A percentile compares a stretch with the other conserved stretches of the same genome.
Conservation (phyloP, 495 filamentous ascomycete species). For the Aspergillus bertholletiae region DNA sequence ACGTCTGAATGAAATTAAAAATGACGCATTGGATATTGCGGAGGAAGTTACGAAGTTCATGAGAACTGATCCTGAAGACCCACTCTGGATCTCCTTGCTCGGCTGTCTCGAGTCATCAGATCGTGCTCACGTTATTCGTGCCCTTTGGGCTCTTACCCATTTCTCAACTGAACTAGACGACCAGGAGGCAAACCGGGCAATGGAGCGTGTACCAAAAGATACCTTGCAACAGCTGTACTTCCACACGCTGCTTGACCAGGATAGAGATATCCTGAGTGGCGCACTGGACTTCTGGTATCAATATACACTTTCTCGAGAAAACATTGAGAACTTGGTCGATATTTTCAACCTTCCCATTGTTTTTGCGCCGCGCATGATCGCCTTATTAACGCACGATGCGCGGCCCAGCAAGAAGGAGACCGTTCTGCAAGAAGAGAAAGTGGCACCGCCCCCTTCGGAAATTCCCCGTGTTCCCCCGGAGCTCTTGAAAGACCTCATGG, state of each 20-base stretch:
- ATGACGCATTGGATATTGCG: slow-evolving; percentile 88
- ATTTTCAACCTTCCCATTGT: slow-evolving; percentile 58
- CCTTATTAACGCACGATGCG: slow-evolving; percentile 68
- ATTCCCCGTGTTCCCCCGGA: slow-evolving; percentile 73
- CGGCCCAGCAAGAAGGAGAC: slow-evolving; percentile 36
- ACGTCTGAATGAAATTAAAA: slow-evolving; percentile 79
- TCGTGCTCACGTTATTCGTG: slow-evolving; percentile 78
- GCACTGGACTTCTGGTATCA: slow-evolving; percentile 95
- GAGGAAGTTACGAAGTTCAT: slow-evolving; percentile 86
- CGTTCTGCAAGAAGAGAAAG: slow-evolving; percentile 43
- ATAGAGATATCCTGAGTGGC: slow-evolving; percentile 83
- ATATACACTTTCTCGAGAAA: slow-evolving; percentile 82
- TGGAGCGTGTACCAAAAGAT: slow-evolving; percentile 64
- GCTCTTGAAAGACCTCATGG: slow-evolving; percentile 70
- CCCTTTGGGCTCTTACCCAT: slow-evolving; percentile 80
- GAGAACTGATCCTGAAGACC: slow-evolving; percentile 63
- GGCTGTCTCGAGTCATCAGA: slow-evolving; percentile 68
- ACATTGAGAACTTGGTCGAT: slow-evolving; percentile 68
- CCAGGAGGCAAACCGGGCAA: slow-evolving; percentile 57
- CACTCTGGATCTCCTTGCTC: slow-evolving; percentile 74
- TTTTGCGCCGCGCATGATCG: slow-evolving; percentile 70
- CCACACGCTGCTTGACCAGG: slow-evolving; percentile 75
- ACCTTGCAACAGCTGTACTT: slow-evolving; percentile 68
- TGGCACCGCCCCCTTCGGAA: slow-evolving; percentile 49
- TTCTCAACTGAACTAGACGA: slow-evolving; percentile 82